A percentile compares a stretch with the other conserved stretches of the same genome.
Conservation (phyloP, 768 basidiomycete species). For the Phylloporus rhodoxanthus region DNA sequence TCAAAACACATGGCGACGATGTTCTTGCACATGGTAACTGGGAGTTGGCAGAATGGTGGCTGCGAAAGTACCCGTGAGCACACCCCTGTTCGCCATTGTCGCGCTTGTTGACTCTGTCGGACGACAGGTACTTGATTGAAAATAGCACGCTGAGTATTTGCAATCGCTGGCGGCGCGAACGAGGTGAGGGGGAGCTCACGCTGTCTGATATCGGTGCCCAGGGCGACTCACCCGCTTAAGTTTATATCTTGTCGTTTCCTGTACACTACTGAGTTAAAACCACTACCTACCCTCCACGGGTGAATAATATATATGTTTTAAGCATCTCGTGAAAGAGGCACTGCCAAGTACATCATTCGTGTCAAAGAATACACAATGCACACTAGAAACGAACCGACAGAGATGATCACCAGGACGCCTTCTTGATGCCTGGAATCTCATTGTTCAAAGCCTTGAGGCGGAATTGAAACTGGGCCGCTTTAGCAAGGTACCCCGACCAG, state of each 20-base stretch:
- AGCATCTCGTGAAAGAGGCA: not conserved
- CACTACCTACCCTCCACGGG: not conserved
- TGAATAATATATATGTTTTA: conserved; percentile 10
- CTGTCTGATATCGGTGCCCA: conserved; percentile 45
- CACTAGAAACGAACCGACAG: not conserved
- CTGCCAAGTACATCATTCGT: not conserved
- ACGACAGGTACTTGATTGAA: conserved; percentile 70
- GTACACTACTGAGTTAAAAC: conserved; percentile 5
- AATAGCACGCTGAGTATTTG: conserved; percentile 58
- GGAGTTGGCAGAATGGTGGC: conserved; percentile 83
- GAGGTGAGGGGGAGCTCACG: conserved; percentile 71
- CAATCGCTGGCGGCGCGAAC: conserved; percentile 85
- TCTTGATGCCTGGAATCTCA: conserved; percentile 81
- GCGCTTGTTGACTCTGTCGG: not conserved
- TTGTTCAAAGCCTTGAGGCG: conserved; percentile 75
- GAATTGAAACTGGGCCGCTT: conserved; percentile 64
- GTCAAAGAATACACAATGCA: not conserved
- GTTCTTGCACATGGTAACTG: conserved; percentile 85
- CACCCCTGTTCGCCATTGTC: not conserved
- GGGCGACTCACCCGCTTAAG: conserved; percentile 27
- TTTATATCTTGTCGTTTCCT: not conserved
- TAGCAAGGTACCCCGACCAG: not conserved
- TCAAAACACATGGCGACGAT: conserved; percentile 85
- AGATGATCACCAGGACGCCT: conserved; percentile 77
- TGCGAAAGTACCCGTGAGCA: conserved; percentile 70